Base-by-base conservation (phyloP, 2,329 filamentous ascomycete genomes). In the Paraphaeosphaeria minitans region DNA sequence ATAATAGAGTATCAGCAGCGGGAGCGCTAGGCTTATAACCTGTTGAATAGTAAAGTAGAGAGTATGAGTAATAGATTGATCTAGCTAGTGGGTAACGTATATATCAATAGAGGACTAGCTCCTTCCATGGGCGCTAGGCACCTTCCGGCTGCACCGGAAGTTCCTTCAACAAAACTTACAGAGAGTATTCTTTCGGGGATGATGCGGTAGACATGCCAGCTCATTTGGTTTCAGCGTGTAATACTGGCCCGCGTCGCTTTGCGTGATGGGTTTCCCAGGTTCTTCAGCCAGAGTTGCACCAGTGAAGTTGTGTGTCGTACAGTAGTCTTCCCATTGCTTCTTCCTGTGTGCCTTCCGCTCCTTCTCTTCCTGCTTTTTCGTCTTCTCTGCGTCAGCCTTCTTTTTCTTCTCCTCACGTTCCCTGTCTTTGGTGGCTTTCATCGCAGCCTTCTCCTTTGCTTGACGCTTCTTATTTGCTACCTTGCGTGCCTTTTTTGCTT, bases 161-260 rank as follows among this genome's bases (percentile, higher is more conserved):
- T n/a, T n/a, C n/a, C n/a, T n/a, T n/a, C n/a, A n/a, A n/a, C n/a
- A n/a, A n/a, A n/a, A n/a, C 24, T 27, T 27, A 27, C 24, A 27
- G 24, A 27, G 24, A 27, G 24, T 3, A 27, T 27, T 27, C 6
- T 27, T 45, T 48, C 62, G 56, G 37, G 60, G 62, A 21, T 56
- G 63, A 27, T 61, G 56, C 13, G 27, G 27, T 3, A 65, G 13
- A 2, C 50, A 43, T 0, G 2, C 29, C 29, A 66, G 19, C 2
- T 64, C 62, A 16, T 53, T 59, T 19, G 57, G 57, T 53, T 63
- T 66, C 31, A 66, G 31, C 1, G 54, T 57, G n/a, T 65, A 66
- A 16, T 58, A 56, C 29, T 62, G 59, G 14, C 53, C 19, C 2
- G 53, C 56, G n/a, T 65, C 59, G 2, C 55, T 63, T 21, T 66